Base-by-base conservation (phyloP, 2,329 filamentous ascomycete genomes). In the Lecanicillium sp. region DNA sequence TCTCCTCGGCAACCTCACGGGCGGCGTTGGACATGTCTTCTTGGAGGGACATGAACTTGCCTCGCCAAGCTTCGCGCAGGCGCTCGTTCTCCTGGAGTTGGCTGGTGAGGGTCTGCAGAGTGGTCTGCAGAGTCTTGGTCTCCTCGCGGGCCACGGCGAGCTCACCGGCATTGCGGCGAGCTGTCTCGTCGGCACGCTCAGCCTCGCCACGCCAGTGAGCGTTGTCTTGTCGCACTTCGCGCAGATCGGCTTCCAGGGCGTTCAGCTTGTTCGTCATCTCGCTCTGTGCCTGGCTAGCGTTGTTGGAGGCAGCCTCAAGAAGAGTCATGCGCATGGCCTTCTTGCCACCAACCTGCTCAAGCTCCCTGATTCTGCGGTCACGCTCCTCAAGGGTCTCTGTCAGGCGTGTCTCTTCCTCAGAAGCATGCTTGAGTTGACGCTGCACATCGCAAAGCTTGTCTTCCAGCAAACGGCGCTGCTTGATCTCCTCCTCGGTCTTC, bases 31-130 rank as follows among this genome's bases (percentile, higher is more conserved):
- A 79, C 84, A 97, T 91, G 57, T 96, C 89, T 54, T 89, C 80
- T 66, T 97, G 90, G 32, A 98, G 73, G 51, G 82, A 82, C 57
- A 91, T 81, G 59, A 96, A 86, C 66, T 93, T 95, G 62, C 75
- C 74, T 55, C 89, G 84, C 79, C 94, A 90, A 52, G 77, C 82
- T 62, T 95, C 88, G 50, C 90, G 84, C 51, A 94, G 79, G 54
- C 85, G 82, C 60, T 90, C 83, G 59, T 89, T 91, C 68, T 95
- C 90, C 59, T 93, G 84, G 35, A 93, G 79, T 61, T 95, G 90
- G 38, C 78, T 78, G 52, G 83, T 81, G 48, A 95, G 74, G 19
- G 82, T 84, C 52, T 84, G 80, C 50, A 95, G 80, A 24, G 83
- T 82, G 61, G 79, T 82, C 56, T 83, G 82, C 49, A 96, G 72